Base-by-base conservation (phyloP, 495 filamentous ascomycete genomes). In the Penicillium longicatenatum region DNA sequence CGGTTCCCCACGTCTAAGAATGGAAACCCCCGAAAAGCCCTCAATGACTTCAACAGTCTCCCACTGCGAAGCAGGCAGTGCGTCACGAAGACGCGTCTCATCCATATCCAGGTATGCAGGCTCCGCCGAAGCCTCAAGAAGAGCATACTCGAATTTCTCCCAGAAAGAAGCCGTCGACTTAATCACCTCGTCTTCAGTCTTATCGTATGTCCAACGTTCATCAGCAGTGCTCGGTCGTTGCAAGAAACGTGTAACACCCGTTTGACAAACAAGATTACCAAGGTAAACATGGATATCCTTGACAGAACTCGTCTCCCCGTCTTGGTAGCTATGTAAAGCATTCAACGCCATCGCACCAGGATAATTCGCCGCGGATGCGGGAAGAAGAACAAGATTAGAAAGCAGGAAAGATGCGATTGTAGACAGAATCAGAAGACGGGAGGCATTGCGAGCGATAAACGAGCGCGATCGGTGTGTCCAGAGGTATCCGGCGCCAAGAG, bases 261-360 rank as follows among this genome's bases (percentile, higher is more conserved):
- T 97, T 83, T 97, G 97, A 71, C 92, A 97, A 20, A 89, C 85
- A 5, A 94, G 73, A 31, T 94, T 94, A 54, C 93, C 92, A 50
- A 95, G 83, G 66, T 98, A 89, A 35, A 95, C 81, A 16, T 69
- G 64, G 9, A 78, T 65, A 29, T 53, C 55, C 33, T 20, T 74
- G 62, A 19, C 68, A 39, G 37, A 39, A 17, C 14, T 22, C 11
- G 4, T 21, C 19, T 24, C 8, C 21, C 19, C 0, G 6, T 47
- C 56, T 22, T 71, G 64, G 24, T 70, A 61, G 8, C 24, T 7
- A 35, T 89, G 80, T 22, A 84, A 69, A 19, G 64, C 55, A 51
- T 85, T 79, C 12, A 93, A 70, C 4, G 90, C 91, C 44, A 86
- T 82, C 10, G 89, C 91, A 45, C 91, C 92, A n/a, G 92, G 91